Conservation (phyloP, 2,329 filamentous ascomycete species). For the Septoria petroselini region DNA sequence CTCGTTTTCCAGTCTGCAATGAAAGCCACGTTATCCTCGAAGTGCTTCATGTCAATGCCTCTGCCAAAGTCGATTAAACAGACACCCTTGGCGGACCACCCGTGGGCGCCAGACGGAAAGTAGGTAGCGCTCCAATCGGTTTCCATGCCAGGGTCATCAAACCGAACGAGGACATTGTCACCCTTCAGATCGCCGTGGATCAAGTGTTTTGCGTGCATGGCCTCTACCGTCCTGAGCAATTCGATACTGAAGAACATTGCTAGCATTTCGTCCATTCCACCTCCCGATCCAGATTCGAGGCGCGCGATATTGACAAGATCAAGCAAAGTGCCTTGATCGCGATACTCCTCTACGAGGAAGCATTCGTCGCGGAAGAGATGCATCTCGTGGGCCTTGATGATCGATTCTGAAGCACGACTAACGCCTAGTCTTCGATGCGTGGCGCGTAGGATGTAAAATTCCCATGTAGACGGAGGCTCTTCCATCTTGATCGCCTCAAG, state of each 20-base stretch:
- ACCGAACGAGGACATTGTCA: constrained; percentile 88
- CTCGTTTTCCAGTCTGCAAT: constrained; percentile 93
- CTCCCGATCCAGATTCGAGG: constrained; percentile 51
- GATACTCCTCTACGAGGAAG: constrained; percentile 82
- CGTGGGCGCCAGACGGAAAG: constrained; percentile 66
- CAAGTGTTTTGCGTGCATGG: constrained; percentile 72
- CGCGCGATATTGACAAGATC: constrained; percentile 88
- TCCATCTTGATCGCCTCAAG: constrained; percentile 95
- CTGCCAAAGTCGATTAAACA: constrained; percentile 92
- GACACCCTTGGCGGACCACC: constrained; percentile 78
- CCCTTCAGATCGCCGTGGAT: constrained; percentile 93
- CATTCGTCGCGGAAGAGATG: constrained; percentile 88
- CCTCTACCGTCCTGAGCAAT: constrained; percentile 83
- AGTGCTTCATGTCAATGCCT: constrained; percentile 87
- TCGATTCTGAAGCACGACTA: constrained; percentile 66
- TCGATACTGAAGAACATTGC: constrained; percentile 96
- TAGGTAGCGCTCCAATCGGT: constrained; percentile 62
- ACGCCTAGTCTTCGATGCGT: constrained; percentile 72
- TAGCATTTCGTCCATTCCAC: constrained; percentile 82
- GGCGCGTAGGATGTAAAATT: constrained; percentile 91
- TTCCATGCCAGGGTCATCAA: constrained; percentile 53
- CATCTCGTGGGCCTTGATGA: constrained; percentile 82
- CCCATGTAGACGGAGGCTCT: constrained; percentile 82
- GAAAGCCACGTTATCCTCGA: constrained; percentile 74
- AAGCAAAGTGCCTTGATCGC: constrained; percentile 87